Evolutionary conservation across 371 early-diverging fungal genomes (phyloP).

Genomic region (Encephalitozoon cuniculi): DNA sequence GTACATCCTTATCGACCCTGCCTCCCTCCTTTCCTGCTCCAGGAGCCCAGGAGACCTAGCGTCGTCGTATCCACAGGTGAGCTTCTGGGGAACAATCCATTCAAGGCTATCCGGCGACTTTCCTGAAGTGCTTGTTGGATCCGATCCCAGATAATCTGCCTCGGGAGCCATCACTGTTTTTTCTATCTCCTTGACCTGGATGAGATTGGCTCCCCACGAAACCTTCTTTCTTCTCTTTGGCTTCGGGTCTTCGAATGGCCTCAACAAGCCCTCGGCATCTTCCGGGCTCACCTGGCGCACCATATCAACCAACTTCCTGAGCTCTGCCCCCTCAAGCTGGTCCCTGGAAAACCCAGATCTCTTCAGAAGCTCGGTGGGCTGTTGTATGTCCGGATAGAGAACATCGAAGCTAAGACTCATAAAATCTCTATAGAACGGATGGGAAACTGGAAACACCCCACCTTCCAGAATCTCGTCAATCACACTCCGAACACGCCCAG

Average conservation of each 20-base stretch:
- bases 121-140: background rate
- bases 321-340: background rate
- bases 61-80: background rate
- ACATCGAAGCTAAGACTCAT: background rate
- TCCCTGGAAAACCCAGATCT: background rate
- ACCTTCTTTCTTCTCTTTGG: constrained; percentile 1
- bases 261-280: background rate
- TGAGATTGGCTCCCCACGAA: background rate
- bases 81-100: background rate
- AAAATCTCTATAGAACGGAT: background rate
- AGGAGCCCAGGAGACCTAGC: background rate
- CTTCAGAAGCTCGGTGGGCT: background rate
- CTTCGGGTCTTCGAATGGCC: background rate
- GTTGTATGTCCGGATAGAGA: background rate
- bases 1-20: background rate
- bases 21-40: background rate
- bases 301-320: background rate
- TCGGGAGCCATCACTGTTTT: background rate
- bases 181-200: constrained; percentile 19
- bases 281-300: background rate
- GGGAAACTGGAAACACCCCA: background rate
- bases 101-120: background rate
- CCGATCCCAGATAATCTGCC: background rate
- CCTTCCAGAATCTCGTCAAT: background rate
- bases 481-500: background rate